Base-by-base conservation (phyloP, 2,329 filamentous ascomycete species). In the Pseudocercospora macadamiae region DNA sequence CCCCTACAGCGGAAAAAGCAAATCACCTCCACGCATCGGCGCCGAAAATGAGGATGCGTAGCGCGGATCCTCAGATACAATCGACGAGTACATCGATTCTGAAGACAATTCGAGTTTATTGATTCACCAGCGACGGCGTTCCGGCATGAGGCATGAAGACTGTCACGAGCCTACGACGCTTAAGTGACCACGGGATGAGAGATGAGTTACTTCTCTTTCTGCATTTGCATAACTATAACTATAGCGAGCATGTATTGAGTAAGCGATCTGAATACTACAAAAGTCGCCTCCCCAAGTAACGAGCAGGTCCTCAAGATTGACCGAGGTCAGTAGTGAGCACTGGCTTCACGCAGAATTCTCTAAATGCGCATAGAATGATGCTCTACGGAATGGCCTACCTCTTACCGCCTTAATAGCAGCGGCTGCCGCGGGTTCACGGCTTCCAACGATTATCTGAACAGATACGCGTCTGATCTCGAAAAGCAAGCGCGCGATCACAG, bases 21-120 rank as follows among this genome's bases (percentile, higher is more conserved):
- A 63, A 28, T 65, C 62, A 36, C 68, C 68, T 4, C 68, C 68
- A 26, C 60, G 68, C 12, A 69, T 70, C 34, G 68, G 68, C 32
- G 66, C 62, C 10, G 68, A 70, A 57, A 65, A 70, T 32, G 65
- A 65, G 53, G 51, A 56, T 25, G 32, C 37, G 28, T 32, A 36
- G 25, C 23, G 28, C 39, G 53, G 18, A 23, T 21, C 34, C 26
- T 56, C 37, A 19, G 53, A 25, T 53, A 52, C 45, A 12, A 28
- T 25, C 12, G 51, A 51, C 21, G 10, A n/a, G 19, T 16, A 42
- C 37, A 14, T 6, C 28, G 28, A 32, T 32, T 7, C 21, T 28
- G 44, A 56, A 26, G 44, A 53, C 32, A 42, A n/a, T 10, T n/a
- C 12, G 30, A 19, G 28, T 54, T 25, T n/a, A n/a, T n/a, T 58